Conservation (phyloP, 2,329 filamentous ascomycete genomes). For the Aspergillaceae sp. region DNA sequence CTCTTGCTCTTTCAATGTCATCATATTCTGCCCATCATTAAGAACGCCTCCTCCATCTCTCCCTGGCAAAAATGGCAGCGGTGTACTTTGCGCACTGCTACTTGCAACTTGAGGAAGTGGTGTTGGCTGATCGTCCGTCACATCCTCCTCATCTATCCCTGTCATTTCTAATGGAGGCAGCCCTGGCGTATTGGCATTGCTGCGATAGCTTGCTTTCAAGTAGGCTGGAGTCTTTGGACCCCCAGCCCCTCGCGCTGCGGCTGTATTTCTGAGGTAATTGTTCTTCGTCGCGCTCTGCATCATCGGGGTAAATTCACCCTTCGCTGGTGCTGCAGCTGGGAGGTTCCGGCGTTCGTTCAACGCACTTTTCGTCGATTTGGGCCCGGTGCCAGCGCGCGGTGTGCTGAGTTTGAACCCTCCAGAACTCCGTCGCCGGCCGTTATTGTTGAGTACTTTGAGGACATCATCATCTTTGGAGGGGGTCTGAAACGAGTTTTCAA, state of each 20-base stretch:
- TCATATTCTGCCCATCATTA: constrained; percentile 70
- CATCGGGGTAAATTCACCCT: constrained; percentile 84
- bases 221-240: constrained; percentile 61
- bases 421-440: constrained; percentile 47
- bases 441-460: constrained; percentile 64
- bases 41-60: constrained; percentile 59
- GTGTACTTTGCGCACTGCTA: constrained; percentile 77
- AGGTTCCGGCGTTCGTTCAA: constrained; percentile 65
- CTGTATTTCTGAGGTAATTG: constrained; percentile 48
- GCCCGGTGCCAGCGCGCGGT: constrained; percentile 59
- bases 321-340: constrained; percentile 46
- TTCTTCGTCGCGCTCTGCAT: constrained; percentile 71
- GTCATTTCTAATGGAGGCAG: constrained; percentile 67
- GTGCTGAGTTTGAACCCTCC: constrained; percentile 57
- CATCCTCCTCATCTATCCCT: constrained; percentile 53
- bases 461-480: constrained; percentile 70
- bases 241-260: constrained; percentile 51
- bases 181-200: constrained; percentile 64
- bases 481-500: constrained; percentile 78
- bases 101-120: constrained; percentile 66
- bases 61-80: constrained; percentile 61
- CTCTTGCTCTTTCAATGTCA: constrained; percentile 90
- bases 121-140: constrained; percentile 56
- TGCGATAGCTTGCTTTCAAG: constrained; percentile 52
- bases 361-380: constrained; percentile 34